phyloP scores from a whole-genome alignment of 2,329 filamentous ascomycete species.

The Cladosporium colombiae region DNA sequence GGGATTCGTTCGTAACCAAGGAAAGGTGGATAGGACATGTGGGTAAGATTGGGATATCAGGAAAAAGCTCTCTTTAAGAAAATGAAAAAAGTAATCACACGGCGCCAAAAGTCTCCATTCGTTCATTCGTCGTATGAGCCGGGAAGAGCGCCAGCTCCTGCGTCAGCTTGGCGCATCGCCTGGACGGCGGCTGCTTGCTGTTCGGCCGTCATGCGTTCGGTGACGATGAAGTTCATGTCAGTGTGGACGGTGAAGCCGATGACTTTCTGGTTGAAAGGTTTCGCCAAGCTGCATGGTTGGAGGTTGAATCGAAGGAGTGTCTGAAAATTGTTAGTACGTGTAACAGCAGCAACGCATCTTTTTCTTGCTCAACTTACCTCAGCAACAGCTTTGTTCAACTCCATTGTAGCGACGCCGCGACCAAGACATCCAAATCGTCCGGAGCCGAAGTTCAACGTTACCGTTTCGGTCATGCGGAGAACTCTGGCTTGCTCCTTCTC shows the following conservation, averaged over 20 bases:
- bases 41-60: background rate
- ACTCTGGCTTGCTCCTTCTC: conserved; percentile 34
- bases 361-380: conserved; percentile 33
- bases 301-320: conserved; percentile 40
- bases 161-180: background rate
- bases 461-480: conserved; percentile 39
- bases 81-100: background rate
- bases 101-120: background rate
- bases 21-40: background rate
- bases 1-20: background rate
- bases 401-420: conserved; percentile 41
- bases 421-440: conserved; percentile 42
- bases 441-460: conserved; percentile 39
- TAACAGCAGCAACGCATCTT: background rate
- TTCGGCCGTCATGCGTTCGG: conserved; percentile 29
- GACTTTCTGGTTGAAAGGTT: conserved; percentile 40
- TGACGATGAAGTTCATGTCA: conserved; percentile 42
- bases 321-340: conserved; percentile 26
- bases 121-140: conserved; percentile 23
- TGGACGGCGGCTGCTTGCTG: background rate
- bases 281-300: conserved; percentile 40
- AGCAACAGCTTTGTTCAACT: conserved; percentile 42
- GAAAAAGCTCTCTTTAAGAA: background rate
- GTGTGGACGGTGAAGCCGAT: conserved; percentile 42
- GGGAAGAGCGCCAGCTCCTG: conserved; percentile 30